Percentiles rank a stretch among this genome's conserved stretches.
These are phyloP conservation scores for Lactarius akahatsu DNA, from an alignment of 768 basidiomycete species.

Conservation along the genomic window DNA sequence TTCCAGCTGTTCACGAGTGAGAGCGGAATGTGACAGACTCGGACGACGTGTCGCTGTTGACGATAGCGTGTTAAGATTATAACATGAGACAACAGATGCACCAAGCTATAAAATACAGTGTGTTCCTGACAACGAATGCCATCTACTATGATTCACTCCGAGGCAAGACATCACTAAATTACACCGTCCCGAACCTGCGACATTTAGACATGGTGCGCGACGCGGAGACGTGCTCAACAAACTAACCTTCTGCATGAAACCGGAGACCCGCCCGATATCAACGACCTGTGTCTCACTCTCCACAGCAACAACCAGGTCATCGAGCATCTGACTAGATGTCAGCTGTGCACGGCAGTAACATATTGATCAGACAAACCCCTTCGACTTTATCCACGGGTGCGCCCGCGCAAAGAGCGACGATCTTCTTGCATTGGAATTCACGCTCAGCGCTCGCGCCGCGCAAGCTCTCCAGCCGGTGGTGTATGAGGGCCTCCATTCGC, in stretches of 20 bases:
- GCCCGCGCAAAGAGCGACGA: constrained; percentile 86
- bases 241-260: constrained; percentile 85
- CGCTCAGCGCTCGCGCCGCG: constrained; percentile 84
- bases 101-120: constrained; percentile 23
- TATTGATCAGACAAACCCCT: constrained; percentile 53
- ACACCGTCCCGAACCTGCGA: constrained; percentile 60
- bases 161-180: constrained; percentile 40
- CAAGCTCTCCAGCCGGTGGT: constrained; percentile 62
- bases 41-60: background rate
- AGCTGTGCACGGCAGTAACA: constrained; percentile 11
- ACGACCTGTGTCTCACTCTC: constrained; percentile 83
- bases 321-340: constrained; percentile 61
- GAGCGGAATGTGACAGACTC: constrained; percentile 22
- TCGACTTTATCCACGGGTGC: constrained; percentile 88
- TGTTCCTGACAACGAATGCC: constrained; percentile 14
- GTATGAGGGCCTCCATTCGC: constrained; percentile 72
- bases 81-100: constrained; percentile 24
- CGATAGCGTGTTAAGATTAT: constrained; percentile 27
- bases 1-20: constrained; percentile 89
- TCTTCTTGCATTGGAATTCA: constrained; percentile 88
- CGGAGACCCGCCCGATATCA: constrained; percentile 82
- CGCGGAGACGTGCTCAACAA: background rate
- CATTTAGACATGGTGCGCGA: background rate
- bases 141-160: constrained; percentile 3
- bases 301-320: constrained; percentile 79